Percentiles rank a stretch among this genome's conserved stretches.
These are phyloP conservation scores for Asterionellopsis glacialis DNA, from an alignment of 108 stramenopile genomes.

Conservation along the genomic window DNA sequence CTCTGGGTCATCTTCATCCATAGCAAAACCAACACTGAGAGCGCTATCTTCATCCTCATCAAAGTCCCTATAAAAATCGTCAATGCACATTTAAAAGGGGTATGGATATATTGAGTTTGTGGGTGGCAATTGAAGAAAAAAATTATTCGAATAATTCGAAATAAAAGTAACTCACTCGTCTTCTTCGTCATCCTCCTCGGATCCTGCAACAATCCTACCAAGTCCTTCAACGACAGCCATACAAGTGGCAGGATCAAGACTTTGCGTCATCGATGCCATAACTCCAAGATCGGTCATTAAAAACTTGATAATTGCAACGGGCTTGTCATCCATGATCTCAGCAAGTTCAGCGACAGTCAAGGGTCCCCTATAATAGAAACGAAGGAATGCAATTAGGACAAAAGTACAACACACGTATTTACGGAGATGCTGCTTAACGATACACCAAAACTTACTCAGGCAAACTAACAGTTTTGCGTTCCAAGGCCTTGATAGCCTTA, in stretches of 20 bases:
- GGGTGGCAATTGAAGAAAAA: slow-evolving; percentile 2
- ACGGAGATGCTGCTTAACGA: background rate
- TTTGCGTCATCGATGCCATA: slow-evolving; percentile 90
- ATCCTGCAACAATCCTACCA: slow-evolving; percentile 72
- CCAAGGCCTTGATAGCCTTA: slow-evolving; percentile 59
- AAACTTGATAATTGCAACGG: slow-evolving; percentile 88
- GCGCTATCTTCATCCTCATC: slow-evolving; percentile 57
- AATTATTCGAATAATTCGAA: background rate
- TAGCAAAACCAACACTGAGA: slow-evolving; percentile 53
- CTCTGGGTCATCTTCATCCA: slow-evolving; percentile 72
- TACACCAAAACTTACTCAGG: slow-evolving; percentile 63
- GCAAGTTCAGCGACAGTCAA: slow-evolving; percentile 80
- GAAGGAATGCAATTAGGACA: background rate
- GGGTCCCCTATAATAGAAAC: slow-evolving; percentile 41
- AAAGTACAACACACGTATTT: background rate
- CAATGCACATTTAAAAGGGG: slow-evolving; percentile 2
- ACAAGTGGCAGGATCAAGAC: slow-evolving; percentile 78
- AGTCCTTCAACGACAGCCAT: slow-evolving; percentile 87
- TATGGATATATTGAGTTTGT: background rate
- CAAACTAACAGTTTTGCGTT: slow-evolving; percentile 63
- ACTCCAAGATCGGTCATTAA: slow-evolving; percentile 93
- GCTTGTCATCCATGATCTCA: slow-evolving; percentile 76
- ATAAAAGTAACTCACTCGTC: slow-evolving; percentile 23
- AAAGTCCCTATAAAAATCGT: slow-evolving; percentile 7
- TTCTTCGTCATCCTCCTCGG: slow-evolving; percentile 50